Conservation (phyloP, 2,329 filamentous ascomycete species). For the Fusarium veterinarium region DNA sequence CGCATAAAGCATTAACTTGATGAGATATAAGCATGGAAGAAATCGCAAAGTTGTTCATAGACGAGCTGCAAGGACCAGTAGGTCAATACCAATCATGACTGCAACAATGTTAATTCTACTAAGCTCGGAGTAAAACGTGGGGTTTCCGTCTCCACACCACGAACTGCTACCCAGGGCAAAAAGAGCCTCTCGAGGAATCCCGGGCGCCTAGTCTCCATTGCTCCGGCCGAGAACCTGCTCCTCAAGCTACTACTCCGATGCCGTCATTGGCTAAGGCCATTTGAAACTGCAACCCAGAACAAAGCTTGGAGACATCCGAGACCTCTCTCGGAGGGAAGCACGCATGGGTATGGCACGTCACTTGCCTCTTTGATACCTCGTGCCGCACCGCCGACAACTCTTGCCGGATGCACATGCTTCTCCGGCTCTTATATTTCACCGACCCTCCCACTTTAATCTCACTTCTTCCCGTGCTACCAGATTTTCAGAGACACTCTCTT, state of each 20-base stretch:
- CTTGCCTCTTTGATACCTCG: slow-evolving; percentile 34
- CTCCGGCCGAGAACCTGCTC: slow-evolving; percentile 33
- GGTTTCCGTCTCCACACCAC: slow-evolving; percentile 21
- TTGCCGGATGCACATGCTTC: slow-evolving; percentile 12
- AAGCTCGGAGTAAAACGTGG: neutral
- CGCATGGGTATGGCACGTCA: slow-evolving; percentile 35
- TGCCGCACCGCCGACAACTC: slow-evolving; percentile 39
- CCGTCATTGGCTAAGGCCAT: slow-evolving; percentile 19
- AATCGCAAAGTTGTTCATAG: neutral
- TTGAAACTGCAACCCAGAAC: neutral
- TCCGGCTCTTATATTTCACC: slow-evolving; percentile 4
- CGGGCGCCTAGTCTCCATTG: slow-evolving; percentile 40
- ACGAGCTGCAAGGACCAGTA: neutral
- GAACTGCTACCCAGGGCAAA: neutral
- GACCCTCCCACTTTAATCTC: slow-evolving; percentile 2
- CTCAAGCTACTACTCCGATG: slow-evolving; percentile 1
- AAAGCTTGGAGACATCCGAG: slow-evolving; percentile 8
- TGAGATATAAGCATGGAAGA: neutral
- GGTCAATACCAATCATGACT: neutral
- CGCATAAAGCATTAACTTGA: neutral
- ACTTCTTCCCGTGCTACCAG: neutral
- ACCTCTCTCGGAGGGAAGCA: slow-evolving; percentile 16
- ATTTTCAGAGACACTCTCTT: neutral
- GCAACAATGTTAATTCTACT: neutral
- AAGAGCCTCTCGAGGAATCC: slow-evolving; percentile 19